Conservation (phyloP, 768 basidiomycete species). For the Russula virescens region DNA sequence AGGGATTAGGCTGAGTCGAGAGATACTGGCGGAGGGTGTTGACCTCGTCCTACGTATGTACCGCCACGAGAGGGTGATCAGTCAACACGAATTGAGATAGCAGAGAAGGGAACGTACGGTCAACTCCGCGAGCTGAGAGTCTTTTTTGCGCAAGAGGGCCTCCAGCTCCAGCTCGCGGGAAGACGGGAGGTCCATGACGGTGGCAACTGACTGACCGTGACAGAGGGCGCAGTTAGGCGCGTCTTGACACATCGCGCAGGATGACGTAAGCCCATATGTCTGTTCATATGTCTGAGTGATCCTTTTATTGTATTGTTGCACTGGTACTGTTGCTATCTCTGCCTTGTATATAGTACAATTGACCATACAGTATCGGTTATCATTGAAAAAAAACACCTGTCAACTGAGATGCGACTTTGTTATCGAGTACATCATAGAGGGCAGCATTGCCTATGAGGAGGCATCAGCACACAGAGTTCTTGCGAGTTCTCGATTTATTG, state of each 20-base stretch:
- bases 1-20: constrained; percentile 51
- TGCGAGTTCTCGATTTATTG: not conserved
- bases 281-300: not conserved
- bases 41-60: constrained; percentile 58
- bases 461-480: not conserved
- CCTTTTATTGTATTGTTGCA: no score
- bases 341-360: no score
- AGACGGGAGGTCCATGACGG: constrained; percentile 62
- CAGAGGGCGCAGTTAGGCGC: constrained; percentile 12
- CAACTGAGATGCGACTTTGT: not conserved
- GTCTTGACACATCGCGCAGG: constrained; percentile 13
- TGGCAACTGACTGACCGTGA: constrained; percentile 13
- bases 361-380: no score
- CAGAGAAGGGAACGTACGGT: constrained; percentile 46
- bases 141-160: constrained; percentile 66
- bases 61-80: constrained; percentile 20
- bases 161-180: constrained; percentile 79
- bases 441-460: not conserved
- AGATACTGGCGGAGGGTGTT: constrained; percentile 61
- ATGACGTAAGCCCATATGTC: constrained; percentile 18
- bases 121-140: constrained; percentile 64
- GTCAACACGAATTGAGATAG: not conserved
- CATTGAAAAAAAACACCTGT: not conserved
- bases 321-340: no score
- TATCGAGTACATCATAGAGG: not conserved